Evolutionary conservation across 2,329 filamentous ascomycete genomes (phyloP).

Genomic region (Fusarium metavorans): DNA sequence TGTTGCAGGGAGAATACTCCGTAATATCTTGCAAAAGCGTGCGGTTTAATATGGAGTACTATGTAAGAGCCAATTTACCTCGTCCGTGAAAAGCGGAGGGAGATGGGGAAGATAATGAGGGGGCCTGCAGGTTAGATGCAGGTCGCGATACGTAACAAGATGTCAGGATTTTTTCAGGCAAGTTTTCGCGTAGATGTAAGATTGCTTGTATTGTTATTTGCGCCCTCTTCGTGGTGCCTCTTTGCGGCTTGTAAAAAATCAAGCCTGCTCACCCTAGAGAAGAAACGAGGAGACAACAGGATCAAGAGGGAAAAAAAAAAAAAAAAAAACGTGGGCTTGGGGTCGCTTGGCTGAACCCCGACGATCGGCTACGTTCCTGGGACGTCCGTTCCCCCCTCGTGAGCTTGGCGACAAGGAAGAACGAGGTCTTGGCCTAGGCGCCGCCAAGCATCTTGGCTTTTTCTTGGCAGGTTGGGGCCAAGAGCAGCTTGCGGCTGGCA

Average conservation of each 20-base stretch:
- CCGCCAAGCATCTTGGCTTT: constrained; percentile 18
- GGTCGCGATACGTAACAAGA: constrained; percentile 12
- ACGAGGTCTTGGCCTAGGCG: constrained; percentile 25
- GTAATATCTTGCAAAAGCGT: background rate
- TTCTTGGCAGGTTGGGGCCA: constrained; percentile 25
- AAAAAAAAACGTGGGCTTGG: constrained; percentile 35
- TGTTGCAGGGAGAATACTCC: background rate
- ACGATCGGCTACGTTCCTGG: constrained; percentile 6
- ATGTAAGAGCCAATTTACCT: background rate
- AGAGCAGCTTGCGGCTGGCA: background rate
- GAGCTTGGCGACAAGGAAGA: constrained; percentile 18
- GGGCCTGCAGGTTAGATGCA: constrained; percentile 21
- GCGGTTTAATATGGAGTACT: constrained; percentile 20
- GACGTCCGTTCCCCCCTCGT: background rate
- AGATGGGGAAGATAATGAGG: background rate
- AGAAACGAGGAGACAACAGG: background rate
- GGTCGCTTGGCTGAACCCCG: background rate
- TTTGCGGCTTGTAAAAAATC: background rate
- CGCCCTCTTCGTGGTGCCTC: background rate
- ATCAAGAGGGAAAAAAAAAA: background rate
- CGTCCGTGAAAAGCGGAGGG: background rate
- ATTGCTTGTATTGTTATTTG: background rate
- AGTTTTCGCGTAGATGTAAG: background rate
- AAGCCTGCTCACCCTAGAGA: background rate
- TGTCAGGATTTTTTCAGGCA: background rate